Evolutionary conservation across 2,329 filamentous ascomycete species (phyloP), one percentile per base, ranked within the genome.

Genomic region (Rhinocladiella mackenziei): DNA sequence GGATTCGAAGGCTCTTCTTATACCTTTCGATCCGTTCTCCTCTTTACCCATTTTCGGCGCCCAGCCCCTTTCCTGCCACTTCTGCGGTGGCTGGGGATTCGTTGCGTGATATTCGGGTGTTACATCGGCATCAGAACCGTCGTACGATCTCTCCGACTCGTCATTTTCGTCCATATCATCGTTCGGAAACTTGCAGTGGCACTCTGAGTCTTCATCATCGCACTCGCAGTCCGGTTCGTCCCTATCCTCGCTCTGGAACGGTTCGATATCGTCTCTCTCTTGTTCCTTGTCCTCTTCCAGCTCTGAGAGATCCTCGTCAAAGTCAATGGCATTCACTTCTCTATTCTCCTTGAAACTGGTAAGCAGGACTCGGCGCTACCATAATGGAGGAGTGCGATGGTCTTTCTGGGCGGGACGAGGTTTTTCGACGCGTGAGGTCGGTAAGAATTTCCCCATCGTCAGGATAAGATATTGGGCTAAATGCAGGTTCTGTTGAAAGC

Each of bases 251-350:
- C 28, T 30, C 28, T 30, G 28, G 28, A n/a, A 30, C 28, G 28
- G 28, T 14, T 30, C 28, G 28, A 30, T 30, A n/a, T 32, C 13
- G 30, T 32, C 30, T 32, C 4, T 32, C 30, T 32, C 30, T 32
- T 32, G 30, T 32, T 32, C 30, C 8, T 14, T 32, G 30, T 32
- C 30, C 30, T 32, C 30, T 32, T 32, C 30, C 30, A 32, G 13
- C 30, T 32, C 30, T 32, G 30, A 32, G 18, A 32, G 30, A 32
- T 32, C 8, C 30, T 32, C 30, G 30, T 32, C 30, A 32, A 32
- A 32, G 30, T 32, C 30, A 32, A 8, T 5, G 30, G 8, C 30
- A 8, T 17, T 5, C 30, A 32, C 30, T 15, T 17, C 30, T 32
- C 30, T 32, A 17, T 32, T 11, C 30, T 32, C 30, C 30, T 15